These are phyloP conservation scores for Fusarium lyarnte DNA, from an alignment of 2,329 filamentous ascomycete genomes.

Conservation along the genomic window DNA sequence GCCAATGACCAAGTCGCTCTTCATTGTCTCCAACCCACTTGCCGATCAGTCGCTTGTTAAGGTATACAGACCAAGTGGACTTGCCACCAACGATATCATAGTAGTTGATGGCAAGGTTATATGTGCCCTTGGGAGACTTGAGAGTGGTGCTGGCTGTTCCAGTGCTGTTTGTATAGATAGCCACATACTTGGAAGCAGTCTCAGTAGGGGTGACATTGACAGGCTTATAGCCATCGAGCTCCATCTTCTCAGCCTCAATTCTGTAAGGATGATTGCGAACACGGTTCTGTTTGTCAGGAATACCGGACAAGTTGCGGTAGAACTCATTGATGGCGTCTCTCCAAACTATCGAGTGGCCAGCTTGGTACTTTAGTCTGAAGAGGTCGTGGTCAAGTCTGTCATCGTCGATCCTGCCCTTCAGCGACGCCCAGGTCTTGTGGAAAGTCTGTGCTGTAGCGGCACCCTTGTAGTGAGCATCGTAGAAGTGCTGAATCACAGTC, in stretches of 20 bases:
- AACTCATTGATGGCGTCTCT: slow-evolving; percentile 73
- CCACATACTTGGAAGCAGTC: slow-evolving; percentile 57
- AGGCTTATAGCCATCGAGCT: slow-evolving; percentile 64
- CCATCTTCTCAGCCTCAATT: slow-evolving; percentile 76
- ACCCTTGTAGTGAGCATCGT: slow-evolving; percentile 69
- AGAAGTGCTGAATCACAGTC: slow-evolving; percentile 75
- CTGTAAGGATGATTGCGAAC: slow-evolving; percentile 71
- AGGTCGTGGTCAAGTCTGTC: slow-evolving; percentile 68
- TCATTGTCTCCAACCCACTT: slow-evolving; percentile 70
- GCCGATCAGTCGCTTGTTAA: slow-evolving; percentile 64
- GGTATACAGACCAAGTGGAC: slow-evolving; percentile 62
- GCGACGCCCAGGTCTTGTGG: slow-evolving; percentile 60
- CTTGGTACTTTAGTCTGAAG: slow-evolving; percentile 70
- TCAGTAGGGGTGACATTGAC: slow-evolving; percentile 67
- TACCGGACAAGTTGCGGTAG: slow-evolving; percentile 65
- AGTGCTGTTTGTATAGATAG: slow-evolving; percentile 8
- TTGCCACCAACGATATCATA: slow-evolving; percentile 70
- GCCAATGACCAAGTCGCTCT: slow-evolving; percentile 66
- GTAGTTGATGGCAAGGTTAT: slow-evolving; percentile 73
- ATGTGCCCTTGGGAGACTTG: slow-evolving; percentile 53
- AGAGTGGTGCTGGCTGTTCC: slow-evolving; percentile 12
- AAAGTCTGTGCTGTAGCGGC: slow-evolving; percentile 70
- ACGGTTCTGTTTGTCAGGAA: slow-evolving; percentile 64
- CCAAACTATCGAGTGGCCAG: slow-evolving; percentile 77
- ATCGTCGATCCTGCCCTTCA: slow-evolving; percentile 66